A percentile compares a stretch with the other conserved stretches of the same genome.
Evolutionary conservation across 2,329 filamentous ascomycete genomes (phyloP).

Genomic region (Aureobasidium sp.): DNA sequence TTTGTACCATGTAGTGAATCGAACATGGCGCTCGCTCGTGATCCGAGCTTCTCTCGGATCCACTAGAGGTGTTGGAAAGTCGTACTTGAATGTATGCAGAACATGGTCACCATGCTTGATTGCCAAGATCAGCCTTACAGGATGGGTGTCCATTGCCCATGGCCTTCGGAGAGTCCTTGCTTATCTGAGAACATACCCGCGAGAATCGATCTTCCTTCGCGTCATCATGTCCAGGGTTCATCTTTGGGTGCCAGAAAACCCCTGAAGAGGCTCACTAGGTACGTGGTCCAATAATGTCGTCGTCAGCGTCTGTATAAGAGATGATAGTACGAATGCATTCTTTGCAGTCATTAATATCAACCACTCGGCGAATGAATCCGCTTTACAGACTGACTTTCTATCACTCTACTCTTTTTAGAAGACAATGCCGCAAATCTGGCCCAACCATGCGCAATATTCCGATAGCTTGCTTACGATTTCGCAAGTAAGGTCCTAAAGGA

Average conservation of each 20-base stretch:
- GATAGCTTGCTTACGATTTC: not conserved
- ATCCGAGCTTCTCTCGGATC: not conserved
- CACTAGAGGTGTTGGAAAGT: not conserved
- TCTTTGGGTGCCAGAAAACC: no score
- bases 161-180: not conserved
- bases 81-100: not conserved
- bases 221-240: not conserved
- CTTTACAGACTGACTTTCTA: not conserved
- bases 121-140: not conserved
- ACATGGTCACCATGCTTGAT: not conserved
- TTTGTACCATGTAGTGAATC: not conserved
- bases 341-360: not conserved
- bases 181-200: not conserved
- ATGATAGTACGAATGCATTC: not conserved
- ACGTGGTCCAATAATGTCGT: not conserved
- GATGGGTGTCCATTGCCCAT: not conserved
- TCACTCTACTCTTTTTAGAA: not conserved
- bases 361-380: not conserved
- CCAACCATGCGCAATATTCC: not conserved
- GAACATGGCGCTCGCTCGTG: not conserved
- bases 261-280: not conserved
- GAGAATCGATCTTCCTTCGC: not conserved
- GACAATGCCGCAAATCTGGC: not conserved
- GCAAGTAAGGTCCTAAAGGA: not conserved
- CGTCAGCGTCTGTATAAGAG: not conserved